phyloP scores from a whole-genome alignment of 345 rosid genomes.

The Dipteronia dyeriana region DNA sequence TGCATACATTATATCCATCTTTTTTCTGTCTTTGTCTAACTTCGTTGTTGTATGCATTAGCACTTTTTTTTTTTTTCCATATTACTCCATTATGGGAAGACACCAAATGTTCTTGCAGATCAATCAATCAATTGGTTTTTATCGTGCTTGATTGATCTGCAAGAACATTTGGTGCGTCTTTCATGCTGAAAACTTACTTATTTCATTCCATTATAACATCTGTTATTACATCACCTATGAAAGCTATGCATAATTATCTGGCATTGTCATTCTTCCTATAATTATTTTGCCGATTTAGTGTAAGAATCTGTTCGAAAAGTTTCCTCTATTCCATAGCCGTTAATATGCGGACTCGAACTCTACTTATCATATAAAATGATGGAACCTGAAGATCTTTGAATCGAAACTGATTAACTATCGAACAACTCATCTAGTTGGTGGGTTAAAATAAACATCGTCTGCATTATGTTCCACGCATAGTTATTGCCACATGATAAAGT shows the following conservation, averaged over 20 bases:
- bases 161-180: neutral
- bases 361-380: neutral
- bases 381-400: neutral
- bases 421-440: neutral
- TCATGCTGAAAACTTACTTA: neutral
- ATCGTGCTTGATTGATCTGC: constrained; percentile 6
- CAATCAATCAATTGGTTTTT: neutral
- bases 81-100: neutral
- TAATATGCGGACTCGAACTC: neutral
- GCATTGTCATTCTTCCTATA: neutral
- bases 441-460: neutral
- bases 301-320: neutral
- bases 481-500: constrained; percentile 10
- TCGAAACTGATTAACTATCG: neutral
- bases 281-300: neutral
- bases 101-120: no score
- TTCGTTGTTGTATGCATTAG: neutral
- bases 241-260: neutral
- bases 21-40: neutral
- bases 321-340: neutral
- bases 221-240: neutral
- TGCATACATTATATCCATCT: neutral
- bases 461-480: neutral
- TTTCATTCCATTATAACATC: neutral
- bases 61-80: neutral